Evolutionary conservation across 225 moss, liverwort and hornwort genomes (phyloP), one percentile per base, ranked within the genome.

Genomic region (Climacium dendroides): DNA sequence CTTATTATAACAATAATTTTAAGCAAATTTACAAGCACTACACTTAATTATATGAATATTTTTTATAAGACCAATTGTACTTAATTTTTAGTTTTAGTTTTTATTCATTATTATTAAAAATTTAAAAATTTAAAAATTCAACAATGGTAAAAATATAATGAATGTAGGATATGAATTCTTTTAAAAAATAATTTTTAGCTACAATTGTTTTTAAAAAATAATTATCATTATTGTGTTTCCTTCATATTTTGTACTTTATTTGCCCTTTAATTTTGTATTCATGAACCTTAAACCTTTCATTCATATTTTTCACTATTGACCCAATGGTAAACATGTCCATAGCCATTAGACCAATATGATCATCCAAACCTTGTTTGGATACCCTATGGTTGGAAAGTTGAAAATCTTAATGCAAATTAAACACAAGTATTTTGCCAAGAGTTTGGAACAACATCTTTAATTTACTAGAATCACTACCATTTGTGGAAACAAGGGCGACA

Each of bases 251-350:
- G 0, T 13, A 13, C 1, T 22, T 69, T 39, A 23, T 7, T 69
- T 39, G 4, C 0, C 23, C 12, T 66, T 22, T 66, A 62, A 4
- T 15, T 62, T 63, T 32, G 32, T 17, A 8, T 63, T 60, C 60
- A 28, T 13, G 4, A 28, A 19, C 2, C 19, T 19, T 34, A 34
- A 64, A 10, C 3, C 3, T 64, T 34, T 64, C 18, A 64, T 65
- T 65, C 4, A n/a, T 20, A n/a, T 65, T 35, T 65, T 2, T 35
- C 0, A 1, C 34, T 15, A 35, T 35, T 1, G 1, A 1, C 35
- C 65, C 19, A 11, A 9, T 35, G 6, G 35, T 65, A 65, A 5
- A 19, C 10, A 65, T 65, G 19, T 19, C 65, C 2, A 65, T 19
- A 35, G 10, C 3, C 10, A 65, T 65, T 0, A 64, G 8, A 64